Conservation (phyloP, 805 yeast genomes). For the Hyphopichia homilentoma region DNA sequence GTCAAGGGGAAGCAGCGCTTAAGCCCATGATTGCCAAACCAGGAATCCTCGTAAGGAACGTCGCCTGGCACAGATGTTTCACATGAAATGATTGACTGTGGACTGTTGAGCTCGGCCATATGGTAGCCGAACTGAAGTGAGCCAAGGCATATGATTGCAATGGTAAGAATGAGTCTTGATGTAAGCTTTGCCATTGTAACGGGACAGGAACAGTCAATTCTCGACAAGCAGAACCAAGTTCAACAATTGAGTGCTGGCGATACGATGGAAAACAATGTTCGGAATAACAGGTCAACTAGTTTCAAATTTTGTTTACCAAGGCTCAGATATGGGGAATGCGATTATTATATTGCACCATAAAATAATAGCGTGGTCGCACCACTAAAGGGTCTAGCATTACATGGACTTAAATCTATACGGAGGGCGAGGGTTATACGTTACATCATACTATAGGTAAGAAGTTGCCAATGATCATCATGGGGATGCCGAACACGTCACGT, state of each 20-base stretch:
- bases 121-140: conserved; percentile 92
- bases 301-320: too few species aligned
- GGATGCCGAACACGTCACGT: conserved; percentile 93
- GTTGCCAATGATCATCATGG: conserved; percentile 95
- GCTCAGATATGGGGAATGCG: too few species aligned
- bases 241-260: too few species aligned
- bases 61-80: conserved; percentile 25
- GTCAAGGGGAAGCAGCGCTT: conserved; percentile 55
- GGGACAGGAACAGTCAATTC: not conserved
- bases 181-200: conserved; percentile 15
- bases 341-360: too few species aligned
- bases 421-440: too few species aligned
- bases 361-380: too few species aligned
- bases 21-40: conserved; percentile 38
- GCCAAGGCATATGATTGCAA: conserved; percentile 65
- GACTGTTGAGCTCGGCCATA: conserved; percentile 92
- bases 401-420: too few species aligned
- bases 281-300: too few species aligned
- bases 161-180: conserved; percentile 37
- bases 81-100: conserved; percentile 69
- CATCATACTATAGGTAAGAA: conserved; percentile 71
- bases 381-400: too few species aligned
- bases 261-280: too few species aligned
- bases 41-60: conserved; percentile 30
- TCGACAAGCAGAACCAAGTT: too few species aligned